These are phyloP conservation scores for Papilionanthe hybrid DNA, from an alignment of 116 monocot genomes.

Conservation along the genomic window DNA sequence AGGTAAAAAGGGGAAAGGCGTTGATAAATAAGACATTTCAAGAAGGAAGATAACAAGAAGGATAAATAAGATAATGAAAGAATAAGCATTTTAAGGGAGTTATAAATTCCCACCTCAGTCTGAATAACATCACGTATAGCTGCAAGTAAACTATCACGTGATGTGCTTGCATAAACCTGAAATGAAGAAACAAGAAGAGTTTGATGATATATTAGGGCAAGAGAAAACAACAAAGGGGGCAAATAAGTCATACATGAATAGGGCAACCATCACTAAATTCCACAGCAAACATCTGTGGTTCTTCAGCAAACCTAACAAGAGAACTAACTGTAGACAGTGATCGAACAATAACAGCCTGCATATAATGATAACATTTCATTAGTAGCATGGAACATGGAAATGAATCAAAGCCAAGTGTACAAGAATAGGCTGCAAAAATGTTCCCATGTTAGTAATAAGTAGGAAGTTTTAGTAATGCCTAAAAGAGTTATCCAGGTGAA, in stretches of 20 bases:
- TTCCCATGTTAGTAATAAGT: not conserved
- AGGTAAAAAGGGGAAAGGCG: not conserved
- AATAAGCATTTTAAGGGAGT: conserved; percentile 1
- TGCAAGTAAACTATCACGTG: conserved; percentile 94
- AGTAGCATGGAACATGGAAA: not conserved
- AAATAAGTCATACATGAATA: conserved; percentile 63
- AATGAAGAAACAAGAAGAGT: conserved; percentile 8
- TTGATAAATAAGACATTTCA: not conserved
- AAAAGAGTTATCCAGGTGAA: not conserved
- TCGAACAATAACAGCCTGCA: conserved; percentile 95
- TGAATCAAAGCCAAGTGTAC: not conserved
- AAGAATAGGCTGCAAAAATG: not conserved
- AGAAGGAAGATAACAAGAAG: not conserved
- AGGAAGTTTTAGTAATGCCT: not conserved
- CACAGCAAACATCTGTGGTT: conserved; percentile 98
- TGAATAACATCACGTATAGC: conserved; percentile 91
- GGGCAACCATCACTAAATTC: conserved; percentile 99
- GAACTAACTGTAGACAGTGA: conserved; percentile 78
- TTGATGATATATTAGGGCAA: not conserved
- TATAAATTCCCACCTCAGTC: conserved; percentile 61
- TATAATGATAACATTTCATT: not conserved
- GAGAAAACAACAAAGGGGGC: not conserved
- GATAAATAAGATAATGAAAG: not conserved
- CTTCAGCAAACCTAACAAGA: conserved; percentile 96
- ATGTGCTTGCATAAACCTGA: conserved; percentile 97